Conservation (phyloP, 306 rosid genomes). For the Inga oerstediana region DNA sequence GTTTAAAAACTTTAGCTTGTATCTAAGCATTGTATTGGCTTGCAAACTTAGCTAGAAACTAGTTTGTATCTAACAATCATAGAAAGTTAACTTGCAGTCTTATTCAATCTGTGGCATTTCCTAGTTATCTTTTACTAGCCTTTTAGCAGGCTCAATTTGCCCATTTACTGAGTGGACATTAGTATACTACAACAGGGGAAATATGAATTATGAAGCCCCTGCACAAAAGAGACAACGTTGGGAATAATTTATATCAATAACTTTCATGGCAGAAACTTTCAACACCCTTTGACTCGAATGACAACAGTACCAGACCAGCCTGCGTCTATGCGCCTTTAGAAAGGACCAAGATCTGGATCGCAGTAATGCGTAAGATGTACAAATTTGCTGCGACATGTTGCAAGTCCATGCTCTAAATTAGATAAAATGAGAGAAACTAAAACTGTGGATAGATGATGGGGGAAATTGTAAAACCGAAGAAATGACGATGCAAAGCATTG, state of each 20-base stretch:
- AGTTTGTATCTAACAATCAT: conserved; percentile 36
- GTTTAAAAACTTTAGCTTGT: conserved; percentile 44
- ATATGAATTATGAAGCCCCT: not conserved
- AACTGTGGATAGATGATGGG: not conserved
- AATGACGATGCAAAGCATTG: not conserved
- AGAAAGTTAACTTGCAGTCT: not conserved
- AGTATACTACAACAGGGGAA: not conserved
- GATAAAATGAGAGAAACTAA: not conserved
- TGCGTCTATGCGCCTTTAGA: not conserved
- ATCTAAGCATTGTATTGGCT: conserved; percentile 27
- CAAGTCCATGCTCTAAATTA: not conserved
- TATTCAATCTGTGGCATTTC: conserved; percentile 20
- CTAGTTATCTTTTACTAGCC: not conserved
- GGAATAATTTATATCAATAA: not conserved
- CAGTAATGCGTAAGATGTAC: not conserved
- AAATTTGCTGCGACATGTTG: not conserved
- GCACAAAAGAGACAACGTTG: not conserved
- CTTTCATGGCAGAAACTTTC: not conserved
- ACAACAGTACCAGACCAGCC: not conserved
- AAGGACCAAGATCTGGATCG: not conserved
- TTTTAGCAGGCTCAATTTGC: not conserved
- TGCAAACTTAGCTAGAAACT: conserved; percentile 37
- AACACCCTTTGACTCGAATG: not conserved
- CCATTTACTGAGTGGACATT: not conserved
- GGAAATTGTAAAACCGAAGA: not conserved